Conservation (phyloP, 257 asterid species). For the Solanum boliviense region DNA sequence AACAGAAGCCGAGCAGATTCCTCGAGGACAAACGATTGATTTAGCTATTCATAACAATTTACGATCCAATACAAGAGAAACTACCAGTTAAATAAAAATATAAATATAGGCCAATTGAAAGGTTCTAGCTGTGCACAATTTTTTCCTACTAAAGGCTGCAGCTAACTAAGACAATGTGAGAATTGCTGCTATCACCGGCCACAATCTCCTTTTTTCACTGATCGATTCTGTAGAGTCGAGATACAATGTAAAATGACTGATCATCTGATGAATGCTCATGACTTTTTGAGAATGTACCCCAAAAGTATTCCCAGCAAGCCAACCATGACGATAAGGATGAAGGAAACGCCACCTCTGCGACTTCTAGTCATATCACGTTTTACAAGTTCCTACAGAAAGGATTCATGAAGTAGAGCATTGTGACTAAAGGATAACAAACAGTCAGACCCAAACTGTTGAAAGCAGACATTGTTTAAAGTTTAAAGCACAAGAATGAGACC, state of each 20-base stretch:
- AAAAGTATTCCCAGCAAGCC: slow-evolving; percentile 40
- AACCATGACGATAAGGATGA: slow-evolving; percentile 23
- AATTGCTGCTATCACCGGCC: neutral
- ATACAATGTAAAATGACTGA: neutral
- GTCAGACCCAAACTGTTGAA: neutral
- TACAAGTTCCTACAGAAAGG: slow-evolving; percentile 26
- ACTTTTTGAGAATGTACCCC: slow-evolving; percentile 40
- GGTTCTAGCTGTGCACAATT: neutral
- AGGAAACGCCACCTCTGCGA: slow-evolving; percentile 31
- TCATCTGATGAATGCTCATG: slow-evolving; percentile 12
- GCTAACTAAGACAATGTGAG: neutral
- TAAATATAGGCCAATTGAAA: neutral
- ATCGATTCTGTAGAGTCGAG: neutral
- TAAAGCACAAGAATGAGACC: neutral
- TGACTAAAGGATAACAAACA: neutral
- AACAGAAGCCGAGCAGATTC: neutral
- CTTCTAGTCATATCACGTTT: slow-evolving; percentile 30
- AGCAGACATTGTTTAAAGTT: neutral
- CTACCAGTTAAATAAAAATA: neutral
- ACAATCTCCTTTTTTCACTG: neutral
- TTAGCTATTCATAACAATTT: neutral
- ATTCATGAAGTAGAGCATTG: neutral
- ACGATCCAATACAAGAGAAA: neutral
- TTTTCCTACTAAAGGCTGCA: neutral
- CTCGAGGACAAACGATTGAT: neutral